A percentile compares a stretch with the other conserved stretches of the same genome.
These are phyloP conservation scores for Termitomyces sp. DNA, from an alignment of 768 basidiomycete genomes.

Conservation along the genomic window DNA sequence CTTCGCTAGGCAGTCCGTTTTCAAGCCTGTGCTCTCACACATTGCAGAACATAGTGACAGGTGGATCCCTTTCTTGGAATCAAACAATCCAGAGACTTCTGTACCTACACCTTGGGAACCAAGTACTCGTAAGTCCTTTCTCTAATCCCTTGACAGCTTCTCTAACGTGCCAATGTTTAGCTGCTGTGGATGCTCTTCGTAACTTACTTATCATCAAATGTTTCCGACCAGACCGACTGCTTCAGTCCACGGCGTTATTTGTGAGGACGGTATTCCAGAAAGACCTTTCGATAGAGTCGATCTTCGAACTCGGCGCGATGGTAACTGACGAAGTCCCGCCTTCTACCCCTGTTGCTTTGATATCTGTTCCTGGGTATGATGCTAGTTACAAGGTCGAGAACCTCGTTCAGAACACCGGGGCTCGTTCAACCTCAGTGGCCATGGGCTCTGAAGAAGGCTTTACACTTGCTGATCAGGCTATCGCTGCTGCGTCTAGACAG, in stretches of 20 bases:
- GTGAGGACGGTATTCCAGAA: slow-evolving; percentile 74
- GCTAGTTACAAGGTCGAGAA: slow-evolving; percentile 96
- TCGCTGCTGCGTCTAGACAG: slow-evolving; percentile 86
- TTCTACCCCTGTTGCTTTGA: slow-evolving; percentile 80
- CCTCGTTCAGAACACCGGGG: slow-evolving; percentile 72
- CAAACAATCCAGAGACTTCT: slow-evolving; percentile 58
- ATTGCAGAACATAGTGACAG: slow-evolving; percentile 56
- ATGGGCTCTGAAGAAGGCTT: slow-evolving; percentile 99
- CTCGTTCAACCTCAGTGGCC: slow-evolving; percentile 84
- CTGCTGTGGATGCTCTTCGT: slow-evolving; percentile 71
- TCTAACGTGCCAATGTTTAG: slow-evolving; percentile 31
- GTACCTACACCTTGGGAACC: slow-evolving; percentile 82
- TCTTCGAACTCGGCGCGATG: slow-evolving; percentile 73
- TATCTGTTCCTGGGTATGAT: slow-evolving; percentile 95
- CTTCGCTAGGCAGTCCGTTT: slow-evolving; percentile 70
- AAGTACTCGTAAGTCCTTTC: slow-evolving; percentile 59
- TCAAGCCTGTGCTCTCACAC: slow-evolving; percentile 71
- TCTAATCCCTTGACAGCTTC: neutral
- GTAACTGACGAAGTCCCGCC: slow-evolving; percentile 78
- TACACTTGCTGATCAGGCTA: slow-evolving; percentile 92
- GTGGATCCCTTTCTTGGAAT: slow-evolving; percentile 73
- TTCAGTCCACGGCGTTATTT: slow-evolving; percentile 78
- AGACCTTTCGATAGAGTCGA: slow-evolving; percentile 72
- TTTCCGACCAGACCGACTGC: slow-evolving; percentile 86
- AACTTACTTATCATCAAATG: slow-evolving; percentile 81